phyloP scores from a whole-genome alignment of 345 rosid genomes.

The Bruguiera parviflora region DNA sequence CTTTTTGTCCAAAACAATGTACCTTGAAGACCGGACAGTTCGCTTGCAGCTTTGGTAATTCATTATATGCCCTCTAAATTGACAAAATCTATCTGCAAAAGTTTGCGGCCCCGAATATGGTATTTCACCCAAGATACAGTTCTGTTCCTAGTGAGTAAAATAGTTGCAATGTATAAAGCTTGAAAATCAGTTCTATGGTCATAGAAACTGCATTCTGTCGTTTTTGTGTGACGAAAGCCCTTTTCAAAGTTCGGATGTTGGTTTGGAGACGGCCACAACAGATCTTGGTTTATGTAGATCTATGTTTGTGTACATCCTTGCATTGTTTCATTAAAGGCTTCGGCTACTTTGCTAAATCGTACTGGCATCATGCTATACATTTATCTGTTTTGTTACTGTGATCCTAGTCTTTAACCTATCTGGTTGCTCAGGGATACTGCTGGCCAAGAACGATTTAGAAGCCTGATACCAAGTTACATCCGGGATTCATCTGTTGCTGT shows the following conservation, averaged over 20 bases:
- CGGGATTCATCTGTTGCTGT: constrained; percentile 97
- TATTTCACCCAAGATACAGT: no score
- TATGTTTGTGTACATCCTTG: not conserved
- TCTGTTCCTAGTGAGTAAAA: no score
- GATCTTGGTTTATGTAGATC: no score
- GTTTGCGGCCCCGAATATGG: no score
- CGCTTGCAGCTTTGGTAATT: constrained; percentile 83
- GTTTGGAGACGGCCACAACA: no score
- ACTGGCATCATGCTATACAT: not conserved
- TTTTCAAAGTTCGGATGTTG: no score
- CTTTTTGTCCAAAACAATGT: constrained; percentile 89
- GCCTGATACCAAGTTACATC: constrained; percentile 92
- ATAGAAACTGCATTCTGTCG: no score
- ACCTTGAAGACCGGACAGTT: constrained; percentile 88
- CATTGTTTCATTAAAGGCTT: not conserved
- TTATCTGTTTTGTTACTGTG: constrained; percentile 8
- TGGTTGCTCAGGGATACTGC: constrained; percentile 74
- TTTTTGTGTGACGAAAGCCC: no score
- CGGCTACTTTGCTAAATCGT: not conserved
- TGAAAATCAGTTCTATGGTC: no score
- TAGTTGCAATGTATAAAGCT: no score
- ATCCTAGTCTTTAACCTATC: constrained; percentile 3
- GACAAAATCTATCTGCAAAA: no score
- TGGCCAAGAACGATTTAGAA: constrained; percentile 93
- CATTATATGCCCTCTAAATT: not conserved